Evolutionary conservation across 495 filamentous ascomycete species (phyloP).

Genomic region (Aspergillus cristatus): DNA sequence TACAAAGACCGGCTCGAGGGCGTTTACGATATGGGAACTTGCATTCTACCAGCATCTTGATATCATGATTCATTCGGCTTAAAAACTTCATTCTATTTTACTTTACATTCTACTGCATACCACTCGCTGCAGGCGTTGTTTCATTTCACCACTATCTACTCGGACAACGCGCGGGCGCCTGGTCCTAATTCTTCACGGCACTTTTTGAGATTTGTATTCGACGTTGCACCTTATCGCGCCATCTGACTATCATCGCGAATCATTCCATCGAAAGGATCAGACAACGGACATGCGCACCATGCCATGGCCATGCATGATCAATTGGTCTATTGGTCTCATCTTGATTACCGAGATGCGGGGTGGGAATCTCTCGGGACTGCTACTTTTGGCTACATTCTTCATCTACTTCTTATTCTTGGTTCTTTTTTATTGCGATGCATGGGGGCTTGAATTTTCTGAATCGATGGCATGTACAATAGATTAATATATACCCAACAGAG

Average conservation of each 20-base stretch:
- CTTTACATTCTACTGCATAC: too few relatives aligned
- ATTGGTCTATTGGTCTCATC: too few relatives aligned
- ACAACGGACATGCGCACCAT: too few relatives aligned
- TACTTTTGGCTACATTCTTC: conserved; percentile 1
- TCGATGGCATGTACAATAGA: conserved; percentile 38
- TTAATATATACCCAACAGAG: conserved; percentile 39
- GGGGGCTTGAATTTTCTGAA: conserved; percentile 14
- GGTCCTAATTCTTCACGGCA: too few relatives aligned
- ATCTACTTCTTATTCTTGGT: conserved; percentile 6
- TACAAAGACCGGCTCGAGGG: conserved; percentile 8
- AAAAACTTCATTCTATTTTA: conserved; percentile 17
- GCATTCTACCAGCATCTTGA: conserved; percentile 7
- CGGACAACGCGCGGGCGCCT: background rate
- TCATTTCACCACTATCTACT: background rate
- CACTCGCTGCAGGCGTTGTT: too few relatives aligned
- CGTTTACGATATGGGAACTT: conserved; percentile 20
- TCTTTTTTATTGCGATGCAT: conserved; percentile 10
- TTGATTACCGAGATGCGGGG: background rate
- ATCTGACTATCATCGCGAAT: too few relatives aligned
- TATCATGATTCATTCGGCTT: conserved; percentile 8
- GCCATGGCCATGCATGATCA: background rate
- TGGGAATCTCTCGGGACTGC: too few relatives aligned
- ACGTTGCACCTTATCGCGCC: too few relatives aligned
- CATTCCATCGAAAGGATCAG: too few relatives aligned
- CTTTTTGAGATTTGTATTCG: too few relatives aligned